A percentile compares a stretch with the other conserved stretches of the same genome.
Conservation (phyloP, 352 stramenopile species). For the Phytopythium boreale region DNA sequence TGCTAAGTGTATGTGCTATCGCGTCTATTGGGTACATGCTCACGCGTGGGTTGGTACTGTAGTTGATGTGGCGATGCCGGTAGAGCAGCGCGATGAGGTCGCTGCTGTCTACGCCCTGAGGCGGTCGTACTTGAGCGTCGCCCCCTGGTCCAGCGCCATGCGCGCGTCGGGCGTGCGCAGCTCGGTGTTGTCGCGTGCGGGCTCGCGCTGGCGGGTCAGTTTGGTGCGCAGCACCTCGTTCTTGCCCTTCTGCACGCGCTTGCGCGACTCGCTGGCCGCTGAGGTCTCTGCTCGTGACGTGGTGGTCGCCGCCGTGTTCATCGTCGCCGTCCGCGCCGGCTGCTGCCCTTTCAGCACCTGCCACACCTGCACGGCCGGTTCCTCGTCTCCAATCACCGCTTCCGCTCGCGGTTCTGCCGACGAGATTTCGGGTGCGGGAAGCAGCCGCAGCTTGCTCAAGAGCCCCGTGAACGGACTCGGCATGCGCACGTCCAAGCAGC, state of each 20-base stretch:
- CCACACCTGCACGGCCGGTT: slow-evolving; percentile 1
- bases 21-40: too few relatives aligned
- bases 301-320: background rate
- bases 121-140: slow-evolving; percentile 24
- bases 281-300: background rate
- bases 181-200: slow-evolving; percentile 13
- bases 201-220: slow-evolving; percentile 28
- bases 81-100: too few relatives aligned
- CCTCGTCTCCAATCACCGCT: background rate
- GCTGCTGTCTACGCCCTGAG: background rate
- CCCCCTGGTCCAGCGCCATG: slow-evolving; percentile 16
- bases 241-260: slow-evolving; percentile 24
- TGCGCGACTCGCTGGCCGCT: slow-evolving; percentile 6
- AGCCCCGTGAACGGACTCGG: slow-evolving; percentile 39
- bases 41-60: too few relatives aligned
- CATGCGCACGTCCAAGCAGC: slow-evolving; percentile 32
- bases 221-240: slow-evolving; percentile 34
- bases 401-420: background rate
- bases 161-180: slow-evolving; percentile 21
- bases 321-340: too few relatives aligned
- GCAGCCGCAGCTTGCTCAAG: slow-evolving; percentile 28
- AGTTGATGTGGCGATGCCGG: background rate
- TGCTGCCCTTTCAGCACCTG: slow-evolving; percentile 8
- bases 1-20: background rate
- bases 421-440: background rate